Conservation (phyloP, 2,329 filamentous ascomycete species). For the Alternaria gaisen region DNA sequence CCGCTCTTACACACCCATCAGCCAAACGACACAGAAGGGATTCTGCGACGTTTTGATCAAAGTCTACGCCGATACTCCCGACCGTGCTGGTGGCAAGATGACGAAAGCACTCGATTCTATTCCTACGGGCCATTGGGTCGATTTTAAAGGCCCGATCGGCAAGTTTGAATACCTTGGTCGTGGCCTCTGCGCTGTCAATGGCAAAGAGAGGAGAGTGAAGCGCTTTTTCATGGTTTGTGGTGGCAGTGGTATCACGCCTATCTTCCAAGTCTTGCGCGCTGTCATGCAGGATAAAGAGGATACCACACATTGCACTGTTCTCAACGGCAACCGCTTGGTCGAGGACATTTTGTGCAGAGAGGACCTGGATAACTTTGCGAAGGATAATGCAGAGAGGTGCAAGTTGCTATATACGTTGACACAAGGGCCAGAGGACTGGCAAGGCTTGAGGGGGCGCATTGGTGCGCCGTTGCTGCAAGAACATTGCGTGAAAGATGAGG, state of each 20-base stretch:
- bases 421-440: conserved; percentile 70
- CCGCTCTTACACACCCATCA: conserved; percentile 86
- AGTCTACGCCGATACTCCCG: conserved; percentile 72
- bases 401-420: conserved; percentile 75
- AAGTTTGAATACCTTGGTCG: conserved; percentile 81
- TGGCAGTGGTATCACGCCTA: conserved; percentile 91
- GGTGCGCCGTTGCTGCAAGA: conserved; percentile 68
- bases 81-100: conserved; percentile 77
- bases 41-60: conserved; percentile 81
- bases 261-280: conserved; percentile 82
- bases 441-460: conserved; percentile 73
- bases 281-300: conserved; percentile 73
- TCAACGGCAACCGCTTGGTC: conserved; percentile 79
- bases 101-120: conserved; percentile 79
- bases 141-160: conserved; percentile 89
- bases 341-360: conserved; percentile 83
- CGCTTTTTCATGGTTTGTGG: conserved; percentile 87
- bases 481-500: conserved; percentile 62
- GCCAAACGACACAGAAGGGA: conserved; percentile 68
- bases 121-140: conserved; percentile 74
- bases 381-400: conserved; percentile 64
- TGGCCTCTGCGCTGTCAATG: conserved; percentile 70
- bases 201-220: conserved; percentile 64
- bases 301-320: conserved; percentile 72
- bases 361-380: conserved; percentile 73